Base-by-base conservation (phyloP, 768 basidiomycete genomes). In the Pholiota microspora region DNA sequence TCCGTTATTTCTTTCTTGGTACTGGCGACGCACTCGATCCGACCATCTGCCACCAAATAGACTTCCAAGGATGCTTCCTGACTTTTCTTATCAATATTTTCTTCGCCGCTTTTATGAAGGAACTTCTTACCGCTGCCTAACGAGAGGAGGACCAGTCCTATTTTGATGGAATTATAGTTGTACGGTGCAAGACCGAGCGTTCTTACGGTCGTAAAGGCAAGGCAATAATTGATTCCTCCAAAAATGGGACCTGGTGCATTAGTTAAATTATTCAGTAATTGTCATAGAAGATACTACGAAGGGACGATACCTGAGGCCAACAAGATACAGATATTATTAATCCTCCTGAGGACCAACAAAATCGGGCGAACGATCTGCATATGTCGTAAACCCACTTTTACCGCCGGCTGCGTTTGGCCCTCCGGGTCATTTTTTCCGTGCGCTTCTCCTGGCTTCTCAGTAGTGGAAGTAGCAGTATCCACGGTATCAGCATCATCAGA, bases 321-420 rank as follows among this genome's bases (percentile, higher is more conserved):
- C 8, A 92, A 68, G 55, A 87, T 83, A 1, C 77, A 66, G n/a
- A 88, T 45, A 55, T 94, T 95, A 60, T 89, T 86, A 42, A 68
- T 73, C 32, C 81, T 75, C n/a, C 75, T 73, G n/a, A 91, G 58
- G 25, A 90, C 77, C 23, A 74, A 63, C 56, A 71, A 66, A 49
- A 89, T 77, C 0, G 86, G 85, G 32, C 74, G 75, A 45, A 87
- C 62, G 0, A 89, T 88, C 63, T 89, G 91, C n/a, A 91, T 73
- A 62, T 92, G 89, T 53, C 70, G 74, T 4, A 90, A 59, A 9
- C 83, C 78, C 35, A 89, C 69, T 60, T 74, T 81, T 44, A 87
- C 62, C 42, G 51, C 53, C 8, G 40, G 40, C 40, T 42, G 40
- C 4, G 40, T 10, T 42, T 23, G 40, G 10, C 4, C 13, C 13